Evolutionary conservation across 805 yeast genomes (phyloP), one percentile per base, ranked within the genome.

Genomic region (Myxozyma nipponensis): DNA sequence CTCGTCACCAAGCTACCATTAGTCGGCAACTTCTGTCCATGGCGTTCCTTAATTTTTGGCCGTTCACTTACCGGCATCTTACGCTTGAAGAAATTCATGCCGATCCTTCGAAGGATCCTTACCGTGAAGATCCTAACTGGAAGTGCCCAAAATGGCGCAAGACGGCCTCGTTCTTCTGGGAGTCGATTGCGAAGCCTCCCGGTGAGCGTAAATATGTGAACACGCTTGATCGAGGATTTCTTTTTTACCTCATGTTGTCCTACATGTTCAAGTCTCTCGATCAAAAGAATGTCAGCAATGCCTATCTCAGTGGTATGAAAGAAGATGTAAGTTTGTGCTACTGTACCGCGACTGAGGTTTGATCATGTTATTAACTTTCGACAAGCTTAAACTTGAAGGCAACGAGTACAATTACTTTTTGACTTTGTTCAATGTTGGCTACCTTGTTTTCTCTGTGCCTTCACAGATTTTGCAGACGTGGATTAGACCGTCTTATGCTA

Each of bases 251-350:
- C 22, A 67, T 70, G 48, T 45, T 63, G 25, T 66, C 73, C 3
- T 72, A 68, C 58, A 68, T 72, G 63, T 70, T 72, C 41, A 80
- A 79, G 62, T 78, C 80, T 50, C 69, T 83, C 42, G 87, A 83
- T 61, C 74, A 73, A 46, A 71, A 78, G 30, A 83, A 83, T 63
- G 68, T 79, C 49, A 74, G 74, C 51, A 80, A 82, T 62, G 88
- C 88, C 1, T 84, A 82, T 61, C 80, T 81, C 35, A 74, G 82
- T n/a, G 84, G 85, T 22, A 72, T 83, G 77, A 67, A 76, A 53
- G 79, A 76, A 59, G 81, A 72, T 41, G 66, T 82, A 44, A 42
- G 54, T 25, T n/a, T n/a, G n/a, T n/a, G n/a, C n/a, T n/a, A n/a
- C n/a, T n/a, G n/a, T n/a, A n/a, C n/a, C n/a, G n/a, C n/a, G n/a